phyloP scores from a whole-genome alignment of 1,284 basidiomycete species.

The Leccinum solheimii region DNA sequence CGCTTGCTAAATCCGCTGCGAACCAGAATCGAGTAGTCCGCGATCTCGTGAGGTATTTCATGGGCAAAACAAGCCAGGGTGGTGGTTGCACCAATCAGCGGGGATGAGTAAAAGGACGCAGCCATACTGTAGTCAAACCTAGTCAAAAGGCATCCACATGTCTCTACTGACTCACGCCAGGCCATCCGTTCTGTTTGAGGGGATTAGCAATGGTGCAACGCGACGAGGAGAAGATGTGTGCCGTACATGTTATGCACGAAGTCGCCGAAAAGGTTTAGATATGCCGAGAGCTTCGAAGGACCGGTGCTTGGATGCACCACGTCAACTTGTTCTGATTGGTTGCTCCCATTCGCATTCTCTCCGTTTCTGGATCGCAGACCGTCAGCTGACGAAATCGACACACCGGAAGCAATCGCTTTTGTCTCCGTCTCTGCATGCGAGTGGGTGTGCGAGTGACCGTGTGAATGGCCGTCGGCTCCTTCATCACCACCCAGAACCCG shows the following conservation, averaged over 20 bases:
- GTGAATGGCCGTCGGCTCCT: conserved; percentile 50
- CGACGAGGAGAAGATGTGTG: conserved; percentile 13
- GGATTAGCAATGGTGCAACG: conserved; percentile 20
- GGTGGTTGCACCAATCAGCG: conserved; percentile 85
- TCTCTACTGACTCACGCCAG: conserved; percentile 61
- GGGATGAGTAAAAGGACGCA: conserved; percentile 87
- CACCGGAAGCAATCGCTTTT: conserved; percentile 35
- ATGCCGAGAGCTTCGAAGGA: conserved; percentile 81
- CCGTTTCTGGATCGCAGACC: conserved; percentile 37
- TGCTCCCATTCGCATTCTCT: conserved; percentile 27
- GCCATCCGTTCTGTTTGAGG: conserved; percentile 69
- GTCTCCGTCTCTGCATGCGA: conserved; percentile 39
- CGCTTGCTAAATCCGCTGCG: conserved; percentile 86
- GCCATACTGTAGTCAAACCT: conserved; percentile 62
- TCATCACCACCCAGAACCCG: conserved; percentile 72
- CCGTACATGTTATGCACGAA: conserved; percentile 85
- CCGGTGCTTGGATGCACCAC: conserved; percentile 37
- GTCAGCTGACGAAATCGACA: conserved; percentile 29
- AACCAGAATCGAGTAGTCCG: conserved; percentile 87
- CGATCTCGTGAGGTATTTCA: conserved; percentile 91
- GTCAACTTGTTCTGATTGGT: conserved; percentile 23
- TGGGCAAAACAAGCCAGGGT: conserved; percentile 90
- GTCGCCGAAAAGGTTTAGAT: conserved; percentile 88
- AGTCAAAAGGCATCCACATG: background rate
- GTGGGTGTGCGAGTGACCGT: conserved; percentile 55